Base-by-base conservation (phyloP, 176 grass and related monocot genomes). In the Musa itinerans region DNA sequence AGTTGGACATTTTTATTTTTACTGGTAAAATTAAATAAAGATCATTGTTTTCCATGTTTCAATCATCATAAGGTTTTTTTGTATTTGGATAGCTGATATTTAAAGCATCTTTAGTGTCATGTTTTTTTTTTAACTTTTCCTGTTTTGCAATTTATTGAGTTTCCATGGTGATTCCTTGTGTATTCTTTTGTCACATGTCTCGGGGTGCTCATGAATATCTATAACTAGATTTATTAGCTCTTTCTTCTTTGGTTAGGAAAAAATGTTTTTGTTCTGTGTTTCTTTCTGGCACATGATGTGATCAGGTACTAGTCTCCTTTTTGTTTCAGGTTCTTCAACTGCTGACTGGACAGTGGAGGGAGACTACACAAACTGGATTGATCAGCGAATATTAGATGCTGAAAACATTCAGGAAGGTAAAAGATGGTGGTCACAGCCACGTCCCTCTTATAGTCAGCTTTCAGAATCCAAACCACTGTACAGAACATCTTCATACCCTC, bases 401-500 rank as follows among this genome's bases (percentile, higher is more conserved):
- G 71, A 74, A 26, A 55, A 74, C 26, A 74, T 56, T 26, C 71
- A 55, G 71, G 71, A 74, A 55, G 19, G 53, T 55, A 74, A 74
- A 55, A 74, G 51, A 56, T 74, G 71, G 71, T 74, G 71, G 71
- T 74, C 71, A 25, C 71, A 56, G 8, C 71, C 53, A 29, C 81
- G 77, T 85, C 81, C 84, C 63, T 84, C 69, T n/a, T 50, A 81
- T 79, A 53, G 76, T 68, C 83, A 76, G 65, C 79, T 75, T 81
- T 79, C 83, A 64, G 86, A 99, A 65, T 74, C 79, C 73, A 89
- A 89, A 77, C 84, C 84, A 76, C 69, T 99, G 64, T 87, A 86
- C 79, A 82, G 96, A 72, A 86, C 89, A 81, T 92, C 91, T 67
- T 99, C 96, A 22, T 99, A 95, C 74, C 96, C 96, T 71, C 87